A percentile compares a stretch with the other conserved stretches of the same genome.
phyloP scores from a whole-genome alignment of 2,329 filamentous ascomycete genomes.

The Raffaelea deltoideospora region DNA sequence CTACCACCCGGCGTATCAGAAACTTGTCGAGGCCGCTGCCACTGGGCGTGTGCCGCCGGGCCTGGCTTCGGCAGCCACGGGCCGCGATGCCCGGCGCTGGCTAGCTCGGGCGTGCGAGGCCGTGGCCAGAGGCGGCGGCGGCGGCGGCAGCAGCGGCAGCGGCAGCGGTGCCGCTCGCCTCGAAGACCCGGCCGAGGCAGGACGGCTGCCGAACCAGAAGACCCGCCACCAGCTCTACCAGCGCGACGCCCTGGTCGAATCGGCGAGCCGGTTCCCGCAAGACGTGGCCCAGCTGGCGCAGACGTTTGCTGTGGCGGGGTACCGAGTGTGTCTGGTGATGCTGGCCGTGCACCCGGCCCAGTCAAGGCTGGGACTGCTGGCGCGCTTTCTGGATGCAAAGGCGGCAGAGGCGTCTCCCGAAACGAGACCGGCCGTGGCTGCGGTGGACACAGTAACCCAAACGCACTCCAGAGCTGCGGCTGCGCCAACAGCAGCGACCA shows the following conservation, averaged over 20 bases:
- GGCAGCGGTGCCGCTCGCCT: not conserved
- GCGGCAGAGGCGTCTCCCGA: slow-evolving; percentile 15
- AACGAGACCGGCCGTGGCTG: too few relatives aligned
- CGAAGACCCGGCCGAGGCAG: not conserved
- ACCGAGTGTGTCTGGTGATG: slow-evolving; percentile 23
- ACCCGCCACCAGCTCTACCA: slow-evolving; percentile 2
- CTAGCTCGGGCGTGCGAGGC: slow-evolving; percentile 22
- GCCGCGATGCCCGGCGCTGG: slow-evolving; percentile 27
- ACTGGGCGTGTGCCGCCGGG: slow-evolving; percentile 13
- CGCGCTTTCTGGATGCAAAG: slow-evolving; percentile 20
- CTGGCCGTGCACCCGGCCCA: slow-evolving; percentile 26
- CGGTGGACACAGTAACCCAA: too few relatives aligned
- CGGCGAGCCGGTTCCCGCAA: slow-evolving; percentile 26
- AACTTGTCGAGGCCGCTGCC: slow-evolving; percentile 12
- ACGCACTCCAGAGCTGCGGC: too few relatives aligned
- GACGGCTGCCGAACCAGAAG: too few relatives aligned
- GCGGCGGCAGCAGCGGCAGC: slow-evolving; percentile 1
- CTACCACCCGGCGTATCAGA: slow-evolving; percentile 27
- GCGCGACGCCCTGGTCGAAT: slow-evolving; percentile 27
- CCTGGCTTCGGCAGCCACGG: slow-evolving; percentile 23
- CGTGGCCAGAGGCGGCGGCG: too few relatives aligned
- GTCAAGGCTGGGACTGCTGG: slow-evolving; percentile 26
- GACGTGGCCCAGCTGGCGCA: slow-evolving; percentile 23
- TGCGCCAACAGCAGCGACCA: too few relatives aligned
- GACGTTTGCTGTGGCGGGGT: slow-evolving; percentile 19